Evolutionary conservation across 352 stramenopile species (phyloP).

Genomic region (Phytophthora palmivora): DNA sequence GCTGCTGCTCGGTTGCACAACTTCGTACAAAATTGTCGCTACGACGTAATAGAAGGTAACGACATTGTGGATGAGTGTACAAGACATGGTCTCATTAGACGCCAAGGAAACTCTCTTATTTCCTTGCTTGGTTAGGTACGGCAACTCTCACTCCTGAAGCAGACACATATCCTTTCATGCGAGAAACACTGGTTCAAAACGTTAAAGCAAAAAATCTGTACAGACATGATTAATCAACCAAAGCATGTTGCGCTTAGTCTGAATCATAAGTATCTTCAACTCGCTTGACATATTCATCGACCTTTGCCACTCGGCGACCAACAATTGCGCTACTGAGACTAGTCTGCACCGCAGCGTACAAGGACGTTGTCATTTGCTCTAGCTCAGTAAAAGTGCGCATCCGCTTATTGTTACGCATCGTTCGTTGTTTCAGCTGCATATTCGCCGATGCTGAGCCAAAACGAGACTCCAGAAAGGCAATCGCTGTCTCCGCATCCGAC

Average conservation of each 20-base stretch:
- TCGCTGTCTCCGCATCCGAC: no score
- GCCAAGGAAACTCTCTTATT: neutral
- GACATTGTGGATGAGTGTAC: slow-evolving; percentile 10
- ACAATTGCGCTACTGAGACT: neutral
- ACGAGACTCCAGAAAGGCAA: no score
- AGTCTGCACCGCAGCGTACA: neutral
- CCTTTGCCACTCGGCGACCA: neutral
- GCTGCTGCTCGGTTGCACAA: slow-evolving; percentile 10
- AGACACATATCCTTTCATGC: neutral
- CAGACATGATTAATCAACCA: neutral
- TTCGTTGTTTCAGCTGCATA: no score
- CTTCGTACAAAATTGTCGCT: slow-evolving; percentile 5
- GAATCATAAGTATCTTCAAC: neutral
- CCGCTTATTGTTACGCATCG: no score
- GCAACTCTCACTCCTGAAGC: neutral
- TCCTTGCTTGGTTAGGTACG: neutral
- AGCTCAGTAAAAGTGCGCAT: no score
- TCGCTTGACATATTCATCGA: neutral
- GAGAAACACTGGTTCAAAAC: slow-evolving; percentile 5
- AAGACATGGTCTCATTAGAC: neutral
- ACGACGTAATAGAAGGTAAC: neutral
- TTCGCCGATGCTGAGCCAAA: no score
- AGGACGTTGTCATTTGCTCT: no score
- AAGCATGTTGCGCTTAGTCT: neutral
- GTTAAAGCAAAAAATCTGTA: neutral